Conservation (phyloP, 1,139 yeast genomes). For the Schwanniomyces etchellsii region DNA sequence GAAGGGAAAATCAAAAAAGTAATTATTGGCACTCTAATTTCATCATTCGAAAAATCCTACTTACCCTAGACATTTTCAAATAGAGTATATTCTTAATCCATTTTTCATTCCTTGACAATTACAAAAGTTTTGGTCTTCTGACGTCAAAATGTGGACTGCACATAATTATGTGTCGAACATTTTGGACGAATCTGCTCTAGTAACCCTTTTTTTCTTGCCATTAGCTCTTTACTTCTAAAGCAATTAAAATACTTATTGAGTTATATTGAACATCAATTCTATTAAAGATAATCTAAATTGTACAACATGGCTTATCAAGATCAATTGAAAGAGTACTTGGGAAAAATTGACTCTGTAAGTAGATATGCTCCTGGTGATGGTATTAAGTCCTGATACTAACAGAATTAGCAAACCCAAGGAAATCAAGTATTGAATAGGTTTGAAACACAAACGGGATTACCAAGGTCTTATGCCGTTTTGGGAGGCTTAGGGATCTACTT, state of each 20-base stretch:
- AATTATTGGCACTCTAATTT: constrained; percentile 2
- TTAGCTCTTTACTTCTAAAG: constrained; percentile 1
- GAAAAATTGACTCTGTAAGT: constrained; percentile 27
- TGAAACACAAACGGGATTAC: constrained; percentile 66
- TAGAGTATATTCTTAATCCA: no score
- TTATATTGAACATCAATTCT: not conserved
- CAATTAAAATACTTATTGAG: not conserved
- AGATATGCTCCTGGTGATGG: constrained; percentile 1
- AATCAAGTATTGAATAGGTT: constrained; percentile 45
- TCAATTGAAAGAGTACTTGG: constrained; percentile 21
- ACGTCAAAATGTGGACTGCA: no score
- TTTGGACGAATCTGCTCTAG: no score
- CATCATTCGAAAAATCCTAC: not conserved
- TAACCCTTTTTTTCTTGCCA: no score
- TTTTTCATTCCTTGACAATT: no score
- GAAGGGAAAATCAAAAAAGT: constrained; percentile 20
- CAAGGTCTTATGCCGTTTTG: constrained; percentile 81
- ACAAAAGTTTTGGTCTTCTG: no score
- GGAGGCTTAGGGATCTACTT: constrained; percentile 64
- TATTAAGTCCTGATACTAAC: constrained; percentile 8
- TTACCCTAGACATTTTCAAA: not conserved
- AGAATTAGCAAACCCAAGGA: constrained; percentile 31
- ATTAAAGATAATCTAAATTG: not conserved
- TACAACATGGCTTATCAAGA: constrained; percentile 22
- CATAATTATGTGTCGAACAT: no score